Evolutionary conservation across 805 yeast species (phyloP).

Genomic region (Ogataea wickerhamii): DNA sequence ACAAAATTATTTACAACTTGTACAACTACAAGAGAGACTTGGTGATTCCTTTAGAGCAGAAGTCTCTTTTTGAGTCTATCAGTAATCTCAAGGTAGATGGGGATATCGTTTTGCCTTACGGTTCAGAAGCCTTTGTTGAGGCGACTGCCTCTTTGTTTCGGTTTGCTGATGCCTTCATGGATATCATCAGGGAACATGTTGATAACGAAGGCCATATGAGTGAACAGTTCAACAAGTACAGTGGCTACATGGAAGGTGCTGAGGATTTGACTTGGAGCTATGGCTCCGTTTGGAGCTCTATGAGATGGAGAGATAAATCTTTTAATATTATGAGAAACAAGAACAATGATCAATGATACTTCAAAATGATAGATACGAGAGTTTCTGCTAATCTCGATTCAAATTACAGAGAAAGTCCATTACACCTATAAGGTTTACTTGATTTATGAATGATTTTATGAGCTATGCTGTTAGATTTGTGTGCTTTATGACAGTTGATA

Average conservation of each 20-base stretch:
- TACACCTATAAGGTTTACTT: background rate
- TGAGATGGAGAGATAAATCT: constrained; percentile 56
- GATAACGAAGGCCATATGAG: constrained; percentile 71
- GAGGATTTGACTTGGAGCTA: constrained; percentile 87
- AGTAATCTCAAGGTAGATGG: constrained; percentile 20
- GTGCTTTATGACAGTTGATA: constrained; percentile 1
- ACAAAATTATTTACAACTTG: constrained; percentile 48
- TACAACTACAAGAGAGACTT: constrained; percentile 41
- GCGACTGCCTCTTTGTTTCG: constrained; percentile 44
- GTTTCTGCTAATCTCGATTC: too few species aligned
- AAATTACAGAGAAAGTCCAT: too few species aligned
- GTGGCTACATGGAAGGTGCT: constrained; percentile 89
- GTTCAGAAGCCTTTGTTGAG: constrained; percentile 42
- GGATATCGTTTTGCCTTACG: constrained; percentile 32
- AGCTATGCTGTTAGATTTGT: constrained; percentile 1
- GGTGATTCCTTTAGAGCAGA: constrained; percentile 27
- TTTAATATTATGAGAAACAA: constrained; percentile 24
- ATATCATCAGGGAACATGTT: constrained; percentile 54
- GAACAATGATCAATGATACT: constrained; percentile 1
- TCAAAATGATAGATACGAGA: background rate
- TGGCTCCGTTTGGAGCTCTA: constrained; percentile 68
- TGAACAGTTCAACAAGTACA: constrained; percentile 80
- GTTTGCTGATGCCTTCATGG: constrained; percentile 68
- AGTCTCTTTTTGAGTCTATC: constrained; percentile 20
- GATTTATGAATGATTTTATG: constrained; percentile 2